phyloP scores from a whole-genome alignment of 2,329 filamentous ascomycete species.

The Camptophora hylomeconis region DNA sequence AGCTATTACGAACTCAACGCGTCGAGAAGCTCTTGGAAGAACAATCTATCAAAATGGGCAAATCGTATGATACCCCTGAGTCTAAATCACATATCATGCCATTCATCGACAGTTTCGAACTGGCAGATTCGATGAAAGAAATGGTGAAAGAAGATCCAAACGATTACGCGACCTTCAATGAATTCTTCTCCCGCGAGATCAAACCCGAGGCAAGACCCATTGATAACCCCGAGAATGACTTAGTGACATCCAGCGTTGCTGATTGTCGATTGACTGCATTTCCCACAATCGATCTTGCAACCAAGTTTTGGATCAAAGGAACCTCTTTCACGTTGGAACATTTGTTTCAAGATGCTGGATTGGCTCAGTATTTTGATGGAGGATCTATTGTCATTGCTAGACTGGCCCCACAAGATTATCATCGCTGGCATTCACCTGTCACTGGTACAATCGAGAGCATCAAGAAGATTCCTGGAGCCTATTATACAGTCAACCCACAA shows the following conservation, averaged over 20 bases:
- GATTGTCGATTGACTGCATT: slow-evolving; percentile 28
- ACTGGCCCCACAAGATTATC: slow-evolving; percentile 31
- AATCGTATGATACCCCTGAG: slow-evolving; percentile 26
- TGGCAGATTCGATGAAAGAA: slow-evolving; percentile 22
- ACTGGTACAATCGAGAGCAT: slow-evolving; percentile 22
- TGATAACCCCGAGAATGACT: slow-evolving; percentile 22
- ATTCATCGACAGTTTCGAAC: slow-evolving; percentile 27
- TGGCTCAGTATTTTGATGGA: slow-evolving; percentile 23
- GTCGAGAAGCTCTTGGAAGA: slow-evolving; percentile 22
- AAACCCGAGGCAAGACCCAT: slow-evolving; percentile 24
- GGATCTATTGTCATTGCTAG: slow-evolving; percentile 27
- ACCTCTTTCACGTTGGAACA: slow-evolving; percentile 25
- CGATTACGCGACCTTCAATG: slow-evolving; percentile 30
- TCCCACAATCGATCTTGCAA: slow-evolving; percentile 25
- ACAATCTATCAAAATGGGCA: slow-evolving; percentile 29
- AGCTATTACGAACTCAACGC: slow-evolving; percentile 24
- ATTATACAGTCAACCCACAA: slow-evolving; percentile 32
- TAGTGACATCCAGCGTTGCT: slow-evolving; percentile 25
- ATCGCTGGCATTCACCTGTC: slow-evolving; percentile 27
- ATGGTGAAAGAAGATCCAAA: slow-evolving; percentile 25
- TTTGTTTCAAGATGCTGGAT: slow-evolving; percentile 18
- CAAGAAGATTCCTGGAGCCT: slow-evolving; percentile 26
- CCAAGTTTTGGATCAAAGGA: slow-evolving; percentile 32
- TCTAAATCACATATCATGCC: slow-evolving; percentile 26
- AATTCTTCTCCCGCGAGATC: slow-evolving; percentile 28